Evolutionary conservation across 1,139 yeast species (phyloP), one percentile per base, ranked within the genome.

Genomic region (Suhomyces anneliseae): DNA sequence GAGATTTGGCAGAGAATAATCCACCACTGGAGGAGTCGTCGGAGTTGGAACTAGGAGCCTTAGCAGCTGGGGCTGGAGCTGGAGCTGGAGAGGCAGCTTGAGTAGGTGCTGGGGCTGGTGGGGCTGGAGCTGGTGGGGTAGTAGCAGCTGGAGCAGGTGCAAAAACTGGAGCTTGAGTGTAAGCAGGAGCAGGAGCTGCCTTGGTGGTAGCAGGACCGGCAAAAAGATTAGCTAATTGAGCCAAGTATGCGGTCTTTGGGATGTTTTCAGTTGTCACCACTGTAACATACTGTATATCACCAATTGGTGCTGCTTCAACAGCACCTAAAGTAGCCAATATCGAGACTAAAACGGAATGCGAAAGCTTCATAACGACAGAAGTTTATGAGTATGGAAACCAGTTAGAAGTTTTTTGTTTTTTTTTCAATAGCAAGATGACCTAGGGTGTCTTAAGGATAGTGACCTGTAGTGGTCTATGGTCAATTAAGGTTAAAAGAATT

Each of bases 261-360:
- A 45, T 32, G 10, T 5, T 10, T 37, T 44, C 56, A 52, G 65
- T 61, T n/a, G 55, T 48, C 10, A 53, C 51, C 12, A 51, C 44
- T 4, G 64, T 59, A 24, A 59, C 58, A 27, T 54, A 54, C 26
- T 52, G 50, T 11, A 57, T 45, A 33, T 51, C 49, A 26, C 48
- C 48, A 6, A 48, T 46, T 7, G 57, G 47, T 9, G 47, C 46
- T 2, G 52, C 49, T 7, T 55, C 53, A 6, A 60, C 57, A 3
- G 60, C 42, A 7, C 49, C 48, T 24, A 48, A 39, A 34, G 52
- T 15, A 10, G 45, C 45, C 38, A 50, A 27, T 12, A 53, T 43
- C 37, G 53, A 42, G 6, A 49, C 47, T 34, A 50, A 40, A n/a
- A 52, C 38, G 24, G 49, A 44, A n/a, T 38, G 37, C 19, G 54